These are phyloP conservation scores for Tulasnella calospora DNA, from an alignment of 768 basidiomycete species.

Conservation along the genomic window DNA sequence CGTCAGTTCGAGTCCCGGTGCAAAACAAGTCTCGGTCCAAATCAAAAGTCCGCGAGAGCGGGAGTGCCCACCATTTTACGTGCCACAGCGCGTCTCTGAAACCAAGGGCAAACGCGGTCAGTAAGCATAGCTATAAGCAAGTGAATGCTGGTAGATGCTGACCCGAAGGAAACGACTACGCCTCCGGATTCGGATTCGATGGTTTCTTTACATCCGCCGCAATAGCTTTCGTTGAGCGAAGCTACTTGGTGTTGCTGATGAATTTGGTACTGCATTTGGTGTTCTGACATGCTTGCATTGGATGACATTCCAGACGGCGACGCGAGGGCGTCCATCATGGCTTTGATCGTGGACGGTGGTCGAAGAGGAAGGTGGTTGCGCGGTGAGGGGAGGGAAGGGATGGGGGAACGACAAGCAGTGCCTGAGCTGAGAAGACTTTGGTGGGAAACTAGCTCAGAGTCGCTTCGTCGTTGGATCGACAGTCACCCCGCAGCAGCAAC, in stretches of 20 bases:
- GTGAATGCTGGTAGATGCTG: conserved; percentile 36
- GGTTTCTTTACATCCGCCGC: conserved; percentile 77
- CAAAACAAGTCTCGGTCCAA: conserved; percentile 8
- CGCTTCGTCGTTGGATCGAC: neutral
- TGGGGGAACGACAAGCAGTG: neutral
- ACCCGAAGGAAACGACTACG: conserved; percentile 93
- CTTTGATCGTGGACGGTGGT: neutral
- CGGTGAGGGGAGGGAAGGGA: neutral
- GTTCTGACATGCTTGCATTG: neutral
- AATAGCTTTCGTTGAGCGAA: conserved; percentile 34
- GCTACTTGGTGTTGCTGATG: neutral
- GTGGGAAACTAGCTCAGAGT: neutral
- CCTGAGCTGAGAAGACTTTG: conserved; percentile 16
- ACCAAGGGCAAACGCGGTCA: conserved; percentile 28
- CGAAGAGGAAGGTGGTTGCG: neutral
- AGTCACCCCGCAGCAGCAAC: neutral
- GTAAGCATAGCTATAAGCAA: conserved; percentile 19
- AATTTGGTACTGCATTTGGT: neutral
- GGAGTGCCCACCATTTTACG: conserved; percentile 56
- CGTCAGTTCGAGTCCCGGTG: neutral
- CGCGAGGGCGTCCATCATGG: conserved; percentile 21
- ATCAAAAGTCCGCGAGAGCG: conserved; percentile 2
- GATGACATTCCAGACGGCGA: neutral
- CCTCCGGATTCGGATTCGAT: conserved; percentile 60
- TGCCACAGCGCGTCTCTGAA: conserved; percentile 88